These are phyloP conservation scores for Cyberlindnera euphorbiiphila DNA, from an alignment of 805 yeast species.

Conservation along the genomic window DNA sequence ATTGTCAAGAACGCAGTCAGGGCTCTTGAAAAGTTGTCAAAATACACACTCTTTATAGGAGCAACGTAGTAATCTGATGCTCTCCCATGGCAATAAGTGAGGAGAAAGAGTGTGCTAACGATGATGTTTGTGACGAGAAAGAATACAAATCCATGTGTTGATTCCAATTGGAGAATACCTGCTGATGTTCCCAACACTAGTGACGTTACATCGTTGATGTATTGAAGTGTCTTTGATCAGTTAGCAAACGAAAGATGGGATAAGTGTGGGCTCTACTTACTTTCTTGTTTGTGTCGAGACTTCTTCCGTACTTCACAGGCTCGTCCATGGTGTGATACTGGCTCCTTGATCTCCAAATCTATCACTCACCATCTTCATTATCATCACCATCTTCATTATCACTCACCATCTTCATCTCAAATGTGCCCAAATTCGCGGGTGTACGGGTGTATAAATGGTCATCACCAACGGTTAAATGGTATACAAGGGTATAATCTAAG, in stretches of 20 bases:
- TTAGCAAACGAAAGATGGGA: background rate
- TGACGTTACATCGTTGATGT: conserved; percentile 26
- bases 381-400: no score
- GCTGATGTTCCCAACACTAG: conserved; percentile 23
- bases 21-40: conserved; percentile 17
- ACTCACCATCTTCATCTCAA: no score
- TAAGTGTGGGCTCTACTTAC: conserved; percentile 5
- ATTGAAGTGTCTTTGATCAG: conserved; percentile 15
- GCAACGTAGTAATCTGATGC: conserved; percentile 16
- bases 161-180: conserved; percentile 26
- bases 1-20: conserved; percentile 28
- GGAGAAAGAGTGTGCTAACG: conserved; percentile 10
- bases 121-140: conserved; percentile 11
- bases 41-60: conserved; percentile 15
- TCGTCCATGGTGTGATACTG: conserved; percentile 21
- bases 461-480: no score
- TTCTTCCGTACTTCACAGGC: conserved; percentile 22
- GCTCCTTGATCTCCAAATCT: no score
- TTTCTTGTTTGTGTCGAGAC: conserved; percentile 16
- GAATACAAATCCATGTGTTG: conserved; percentile 21
- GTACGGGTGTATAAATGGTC: no score
- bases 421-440: no score
- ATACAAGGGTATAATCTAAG: no score
- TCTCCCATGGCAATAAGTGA: conserved; percentile 4
- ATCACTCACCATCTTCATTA: no score